Conservation (phyloP, 2,329 filamentous ascomycete genomes). For the Colletotrichum destructivum region DNA sequence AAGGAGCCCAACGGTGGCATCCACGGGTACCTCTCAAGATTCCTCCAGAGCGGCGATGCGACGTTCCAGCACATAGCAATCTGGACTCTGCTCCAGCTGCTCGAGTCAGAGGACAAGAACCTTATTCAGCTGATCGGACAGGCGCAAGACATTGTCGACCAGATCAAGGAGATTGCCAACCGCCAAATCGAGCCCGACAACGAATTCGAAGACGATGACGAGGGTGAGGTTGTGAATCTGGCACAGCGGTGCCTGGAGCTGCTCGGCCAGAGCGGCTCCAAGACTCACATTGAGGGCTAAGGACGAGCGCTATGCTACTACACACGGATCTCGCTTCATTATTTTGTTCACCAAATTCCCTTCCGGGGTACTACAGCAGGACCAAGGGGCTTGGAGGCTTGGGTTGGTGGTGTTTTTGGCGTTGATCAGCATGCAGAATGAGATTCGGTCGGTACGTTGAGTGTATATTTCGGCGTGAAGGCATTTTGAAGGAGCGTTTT, state of each 20-base stretch:
- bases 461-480: slow-evolving; percentile 43
- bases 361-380: slow-evolving; percentile 29
- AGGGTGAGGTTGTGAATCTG: slow-evolving; percentile 92
- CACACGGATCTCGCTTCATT: slow-evolving; percentile 18
- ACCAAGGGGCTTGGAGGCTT: slow-evolving; percentile 33
- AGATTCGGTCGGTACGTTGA: slow-evolving; percentile 40
- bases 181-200: slow-evolving; percentile 90
- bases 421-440: slow-evolving; percentile 43
- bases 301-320: slow-evolving; percentile 13
- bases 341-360: slow-evolving; percentile 30
- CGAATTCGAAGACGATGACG: slow-evolving; percentile 89
- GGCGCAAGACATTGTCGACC: slow-evolving; percentile 90
- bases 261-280: slow-evolving; percentile 81
- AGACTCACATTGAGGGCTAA: slow-evolving; percentile 86
- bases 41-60: slow-evolving; percentile 92
- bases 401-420: slow-evolving; percentile 40
- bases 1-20: slow-evolving; percentile 92
- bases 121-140: slow-evolving; percentile 91
- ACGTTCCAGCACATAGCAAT: slow-evolving; percentile 99
- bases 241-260: slow-evolving; percentile 92
- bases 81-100: slow-evolving; percentile 94
- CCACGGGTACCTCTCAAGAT: slow-evolving; percentile 93
- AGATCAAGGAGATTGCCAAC: slow-evolving; percentile 93
- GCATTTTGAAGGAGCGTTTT: slow-evolving; percentile 42
- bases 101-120: slow-evolving; percentile 93